Base-by-base conservation (phyloP, 352 stramenopile genomes). In the Globisporangium parvum region DNA sequence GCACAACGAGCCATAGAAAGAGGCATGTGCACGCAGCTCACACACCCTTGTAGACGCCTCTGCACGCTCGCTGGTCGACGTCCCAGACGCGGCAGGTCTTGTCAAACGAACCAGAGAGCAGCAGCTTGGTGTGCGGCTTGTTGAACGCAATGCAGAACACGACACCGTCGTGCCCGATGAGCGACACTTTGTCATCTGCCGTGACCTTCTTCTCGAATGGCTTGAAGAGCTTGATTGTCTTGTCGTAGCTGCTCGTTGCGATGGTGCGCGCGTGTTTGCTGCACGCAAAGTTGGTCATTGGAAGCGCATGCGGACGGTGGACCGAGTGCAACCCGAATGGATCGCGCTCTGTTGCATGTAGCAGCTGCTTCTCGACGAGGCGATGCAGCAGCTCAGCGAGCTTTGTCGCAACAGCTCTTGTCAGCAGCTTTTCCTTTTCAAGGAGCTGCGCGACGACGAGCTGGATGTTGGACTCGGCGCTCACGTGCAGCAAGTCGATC, bases 71-170 rank as follows among this genome's bases (percentile, higher is more conserved):
- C 6, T 49, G 70, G 10, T 67, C 31, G 14, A 82, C 64, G 56
- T 91, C 69, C 80, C 82, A 92, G 40, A 92, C 50, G 3, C 82
- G 71, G 46, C 79, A 90, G 4, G 77, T 88, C 64, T 87, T 88
- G 66, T 92, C 82, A 48, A 90, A 92, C 20, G 82, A 90, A 3
- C 82, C 82, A 0, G 79, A 89, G 17, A 88, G 58, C 28, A 88
- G 60, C 31, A 66, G 70, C 4, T 65, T 74, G 6, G 75, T 65
- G 31, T 77, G 71, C 5, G 78, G 76, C 5, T 53, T 70, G 51
- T 85, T 82, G 57, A 92, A 87, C 1, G 77, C 61, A 47, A 89
- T 48, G 50, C 74, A 78, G 57, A 81, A 92, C 44, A 90, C 82
- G 10, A 87, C 74, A 18, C 73, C 69, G 4, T 86, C 74, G 35